Evolutionary conservation across 345 rosid genomes (phyloP).

Genomic region (Boechera retrofracta): DNA sequence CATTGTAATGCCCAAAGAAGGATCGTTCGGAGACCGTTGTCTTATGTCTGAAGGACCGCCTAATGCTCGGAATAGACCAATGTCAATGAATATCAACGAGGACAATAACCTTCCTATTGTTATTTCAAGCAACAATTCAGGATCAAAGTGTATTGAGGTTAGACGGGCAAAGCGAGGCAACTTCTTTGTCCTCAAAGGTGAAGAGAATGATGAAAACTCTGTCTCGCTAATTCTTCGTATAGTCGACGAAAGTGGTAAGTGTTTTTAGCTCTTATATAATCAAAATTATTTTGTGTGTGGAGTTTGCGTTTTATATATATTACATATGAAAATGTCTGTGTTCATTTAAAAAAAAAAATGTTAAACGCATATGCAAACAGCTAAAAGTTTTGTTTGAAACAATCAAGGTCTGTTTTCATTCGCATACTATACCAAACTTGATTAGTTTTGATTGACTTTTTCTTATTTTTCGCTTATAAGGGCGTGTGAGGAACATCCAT

Average conservation of each 20-base stretch:
- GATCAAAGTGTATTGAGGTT: slow-evolving; percentile 54
- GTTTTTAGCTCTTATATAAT: neutral
- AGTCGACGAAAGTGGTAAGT: slow-evolving; percentile 59
- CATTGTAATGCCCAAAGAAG: slow-evolving; percentile 62
- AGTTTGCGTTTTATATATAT: neutral
- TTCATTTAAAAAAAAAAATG: neutral
- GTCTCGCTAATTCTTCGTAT: slow-evolving; percentile 69
- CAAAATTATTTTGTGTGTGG: too few relatives aligned
- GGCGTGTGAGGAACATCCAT: slow-evolving; percentile 76
- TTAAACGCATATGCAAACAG: neutral
- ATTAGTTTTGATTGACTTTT: neutral
- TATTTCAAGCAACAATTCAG: slow-evolving; percentile 47
- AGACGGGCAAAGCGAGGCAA: slow-evolving; percentile 57
- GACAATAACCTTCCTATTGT: slow-evolving; percentile 57
- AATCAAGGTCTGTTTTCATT: too few relatives aligned
- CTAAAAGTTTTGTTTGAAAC: too few relatives aligned
- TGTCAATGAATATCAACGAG: slow-evolving; percentile 54
- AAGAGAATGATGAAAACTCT: slow-evolving; percentile 62
- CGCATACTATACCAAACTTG: neutral
- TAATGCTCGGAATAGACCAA: slow-evolving; percentile 43
- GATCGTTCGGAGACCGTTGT: slow-evolving; percentile 68
- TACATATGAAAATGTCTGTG: neutral
- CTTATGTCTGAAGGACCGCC: slow-evolving; percentile 74
- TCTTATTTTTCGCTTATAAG: slow-evolving; percentile 41
- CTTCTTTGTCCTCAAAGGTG: slow-evolving; percentile 62